Base-by-base conservation (phyloP, 2,329 filamentous ascomycete species). In the Ophiostoma himal-ulmi region DNA sequence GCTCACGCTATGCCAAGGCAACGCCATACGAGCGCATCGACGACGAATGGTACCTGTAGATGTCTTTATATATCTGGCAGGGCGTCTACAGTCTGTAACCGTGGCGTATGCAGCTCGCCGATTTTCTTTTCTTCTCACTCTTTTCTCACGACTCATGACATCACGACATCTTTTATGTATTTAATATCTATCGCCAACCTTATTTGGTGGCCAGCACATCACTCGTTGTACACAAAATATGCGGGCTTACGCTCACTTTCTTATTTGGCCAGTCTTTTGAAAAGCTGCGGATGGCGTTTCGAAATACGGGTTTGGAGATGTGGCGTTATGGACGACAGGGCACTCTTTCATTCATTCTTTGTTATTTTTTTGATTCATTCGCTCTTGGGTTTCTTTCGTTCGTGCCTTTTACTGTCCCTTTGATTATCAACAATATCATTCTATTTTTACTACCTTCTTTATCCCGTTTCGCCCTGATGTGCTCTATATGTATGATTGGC, bases 351-450 rank as follows among this genome's bases (percentile, higher is more conserved):
- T 6, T 48, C 17, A 48, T n/a, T n/a, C 41, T 44, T 44, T 44
- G 17, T 44, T 44, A 17, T 5, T 3, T 44, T 17, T 44, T 13
- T 44, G 3, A 48, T 48, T 62, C 26, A 34, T 34, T 30, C 30
- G 26, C n/a, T 62, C 26, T 11, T 34, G 54, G 52, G n/a, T 37
- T 39, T 64, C 6, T 37, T 37, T 64, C 14, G 22, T 57, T 26
- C n/a, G 8, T 26, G 8, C n/a, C 26, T 5, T 3, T 22, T 1
- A 26, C 26, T 10, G 30, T 14, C n/a, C 20, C 41, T 26, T 22
- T 57, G 52, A 13, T 44, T 54, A 54, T 57, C 44, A 48, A n/a
- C 44, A 48, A 57, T 30, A 57, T 57, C 52, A 57, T 26, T 57
- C 52, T 57, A 57, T 57, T 57, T 57, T 57, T 57, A 57, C 52